These are phyloP conservation scores for Inga oerstediana DNA, from an alignment of 306 rosid genomes.

Conservation along the genomic window DNA sequence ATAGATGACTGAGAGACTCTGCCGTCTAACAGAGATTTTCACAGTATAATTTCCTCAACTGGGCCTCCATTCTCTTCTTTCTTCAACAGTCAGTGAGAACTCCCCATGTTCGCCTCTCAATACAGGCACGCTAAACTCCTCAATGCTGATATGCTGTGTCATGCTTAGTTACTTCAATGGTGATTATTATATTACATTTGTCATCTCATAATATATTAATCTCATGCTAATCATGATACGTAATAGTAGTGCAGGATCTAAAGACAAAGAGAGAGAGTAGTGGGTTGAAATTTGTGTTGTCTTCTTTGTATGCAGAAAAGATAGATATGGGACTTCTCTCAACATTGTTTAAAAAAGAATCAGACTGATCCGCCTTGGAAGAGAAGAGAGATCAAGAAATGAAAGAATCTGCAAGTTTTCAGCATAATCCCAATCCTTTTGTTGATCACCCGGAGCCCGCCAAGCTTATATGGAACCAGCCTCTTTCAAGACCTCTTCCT, in stretches of 20 bases:
- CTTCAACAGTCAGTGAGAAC: conserved; percentile 31
- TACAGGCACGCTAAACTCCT: conserved; percentile 15
- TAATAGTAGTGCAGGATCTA: neutral
- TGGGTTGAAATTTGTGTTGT: conserved; percentile 19
- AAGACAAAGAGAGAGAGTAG: neutral
- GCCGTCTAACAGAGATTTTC: neutral
- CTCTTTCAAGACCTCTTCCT: conserved; percentile 16
- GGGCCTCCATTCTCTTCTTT: no score
- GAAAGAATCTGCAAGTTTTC: conserved; percentile 72
- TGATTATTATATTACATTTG: neutral
- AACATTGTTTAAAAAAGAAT: conserved; percentile 64
- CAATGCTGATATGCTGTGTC: conserved; percentile 8
- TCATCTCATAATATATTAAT: neutral
- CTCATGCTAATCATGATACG: neutral
- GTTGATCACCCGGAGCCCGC: no score
- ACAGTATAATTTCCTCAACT: no score
- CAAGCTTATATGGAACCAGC: no score
- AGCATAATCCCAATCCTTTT: conserved; percentile 62
- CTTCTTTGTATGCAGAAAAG: conserved; percentile 31
- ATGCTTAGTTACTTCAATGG: no score
- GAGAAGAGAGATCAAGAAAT: conserved; percentile 73
- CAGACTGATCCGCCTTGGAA: conserved; percentile 74
- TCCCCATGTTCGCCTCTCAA: conserved; percentile 62
- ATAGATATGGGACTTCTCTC: conserved; percentile 80
- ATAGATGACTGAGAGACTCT: neutral